Evolutionary conservation across 2,329 filamentous ascomycete genomes (phyloP).

Genomic region (Verticillium nubilum): DNA sequence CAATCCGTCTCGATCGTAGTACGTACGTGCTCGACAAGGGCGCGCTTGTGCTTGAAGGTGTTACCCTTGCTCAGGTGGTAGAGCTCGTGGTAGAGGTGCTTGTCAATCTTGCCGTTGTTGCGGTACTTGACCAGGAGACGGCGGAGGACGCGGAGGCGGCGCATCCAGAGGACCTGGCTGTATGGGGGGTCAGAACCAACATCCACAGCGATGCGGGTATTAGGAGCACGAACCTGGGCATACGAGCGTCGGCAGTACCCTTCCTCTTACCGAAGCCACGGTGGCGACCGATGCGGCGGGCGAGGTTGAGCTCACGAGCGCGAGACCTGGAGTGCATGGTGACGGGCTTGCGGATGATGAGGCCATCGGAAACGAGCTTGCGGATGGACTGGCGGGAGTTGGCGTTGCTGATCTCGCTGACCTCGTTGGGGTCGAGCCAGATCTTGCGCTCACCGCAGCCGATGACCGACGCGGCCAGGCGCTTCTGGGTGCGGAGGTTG

Average conservation of each 20-base stretch:
- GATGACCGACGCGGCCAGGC: slow-evolving; percentile 97
- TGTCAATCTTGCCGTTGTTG: slow-evolving; percentile 99
- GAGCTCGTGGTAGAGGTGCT: slow-evolving; percentile 99
- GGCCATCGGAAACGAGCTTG: slow-evolving; percentile 99
- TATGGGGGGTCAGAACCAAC: slow-evolving; percentile 18
- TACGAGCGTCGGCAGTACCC: slow-evolving; percentile 99
- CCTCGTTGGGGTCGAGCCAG: slow-evolving; percentile 99
- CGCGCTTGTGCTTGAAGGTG: slow-evolving; percentile 99
- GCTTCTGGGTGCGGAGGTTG: slow-evolving; percentile 99
- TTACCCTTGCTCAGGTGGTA: slow-evolving; percentile 99
- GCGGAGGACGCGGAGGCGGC: slow-evolving; percentile 97
- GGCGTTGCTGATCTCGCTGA: slow-evolving; percentile 99
- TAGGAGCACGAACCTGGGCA: slow-evolving; percentile 73
- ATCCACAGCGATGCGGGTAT: neutral
- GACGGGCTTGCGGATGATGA: slow-evolving; percentile 99
- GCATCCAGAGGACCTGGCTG: slow-evolving; percentile 98
- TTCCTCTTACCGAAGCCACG: slow-evolving; percentile 99
- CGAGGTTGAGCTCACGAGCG: slow-evolving; percentile 89
- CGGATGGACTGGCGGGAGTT: slow-evolving; percentile 99
- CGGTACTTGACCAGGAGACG: slow-evolving; percentile 99
- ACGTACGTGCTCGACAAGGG: slow-evolving; percentile 99
- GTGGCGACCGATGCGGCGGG: slow-evolving; percentile 93
- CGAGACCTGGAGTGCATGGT: slow-evolving; percentile 99
- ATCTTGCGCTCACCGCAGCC: slow-evolving; percentile 99
- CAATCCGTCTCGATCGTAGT: slow-evolving; percentile 8